These are phyloP conservation scores for Albugo candida DNA, from an alignment of 352 stramenopile genomes.

Conservation along the genomic window DNA sequence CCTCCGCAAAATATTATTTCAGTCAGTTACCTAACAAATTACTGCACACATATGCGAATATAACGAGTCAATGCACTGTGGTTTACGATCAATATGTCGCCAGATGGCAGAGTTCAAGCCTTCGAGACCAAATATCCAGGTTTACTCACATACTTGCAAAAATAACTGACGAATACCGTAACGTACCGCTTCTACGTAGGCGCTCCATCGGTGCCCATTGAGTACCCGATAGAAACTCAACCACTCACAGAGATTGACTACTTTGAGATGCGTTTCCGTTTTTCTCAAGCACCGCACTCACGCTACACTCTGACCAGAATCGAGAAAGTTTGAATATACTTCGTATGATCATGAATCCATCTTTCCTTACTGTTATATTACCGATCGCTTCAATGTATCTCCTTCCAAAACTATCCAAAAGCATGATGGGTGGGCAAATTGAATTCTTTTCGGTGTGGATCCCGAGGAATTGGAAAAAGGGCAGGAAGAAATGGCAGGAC, in stretches of 20 bases:
- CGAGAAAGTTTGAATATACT: slow-evolving; percentile 69
- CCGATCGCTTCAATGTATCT: slow-evolving; percentile 61
- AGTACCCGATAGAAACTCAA: slow-evolving; percentile 44
- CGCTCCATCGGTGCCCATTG: slow-evolving; percentile 29
- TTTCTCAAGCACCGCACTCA: background rate
- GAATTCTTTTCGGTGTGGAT: slow-evolving; percentile 13
- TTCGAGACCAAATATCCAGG: slow-evolving; percentile 72
- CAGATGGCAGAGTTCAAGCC: slow-evolving; percentile 28
- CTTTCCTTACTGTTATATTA: slow-evolving; percentile 59
- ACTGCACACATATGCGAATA: too few relatives aligned
- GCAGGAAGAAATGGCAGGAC: slow-evolving; percentile 59
- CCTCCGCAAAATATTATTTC: slow-evolving; percentile 44
- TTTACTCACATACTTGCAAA: background rate
- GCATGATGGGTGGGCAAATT: slow-evolving; percentile 38
- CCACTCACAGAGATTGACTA: slow-evolving; percentile 50
- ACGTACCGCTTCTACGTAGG: slow-evolving; percentile 1
- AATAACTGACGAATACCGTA: too few relatives aligned
- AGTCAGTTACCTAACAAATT: slow-evolving; percentile 20
- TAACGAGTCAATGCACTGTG: background rate
- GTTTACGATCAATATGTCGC: slow-evolving; percentile 38
- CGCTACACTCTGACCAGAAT: slow-evolving; percentile 7
- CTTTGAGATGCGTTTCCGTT: slow-evolving; percentile 28
- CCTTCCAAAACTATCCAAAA: slow-evolving; percentile 61
- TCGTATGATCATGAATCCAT: slow-evolving; percentile 55
- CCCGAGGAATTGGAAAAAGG: slow-evolving; percentile 75